These are phyloP conservation scores for Vairimorpha ceranae DNA, from an alignment of 371 early-diverging fungal species.

Conservation along the genomic window DNA sequence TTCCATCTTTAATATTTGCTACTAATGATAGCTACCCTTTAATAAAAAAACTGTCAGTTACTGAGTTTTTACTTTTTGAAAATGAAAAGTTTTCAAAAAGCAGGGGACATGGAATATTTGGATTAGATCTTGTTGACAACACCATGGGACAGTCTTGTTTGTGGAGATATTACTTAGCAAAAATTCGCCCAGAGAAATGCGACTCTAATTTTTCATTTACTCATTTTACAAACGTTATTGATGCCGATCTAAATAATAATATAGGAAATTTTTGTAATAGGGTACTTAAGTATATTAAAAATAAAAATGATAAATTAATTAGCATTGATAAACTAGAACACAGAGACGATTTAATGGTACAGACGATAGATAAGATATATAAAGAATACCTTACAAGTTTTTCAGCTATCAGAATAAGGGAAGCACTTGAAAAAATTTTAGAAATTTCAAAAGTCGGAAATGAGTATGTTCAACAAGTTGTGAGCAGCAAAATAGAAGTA, in stretches of 20 bases:
- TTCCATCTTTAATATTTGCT: slow-evolving; percentile 82
- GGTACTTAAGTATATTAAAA: slow-evolving; percentile 77
- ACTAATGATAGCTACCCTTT: slow-evolving; percentile 72
- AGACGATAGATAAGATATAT: slow-evolving; percentile 73
- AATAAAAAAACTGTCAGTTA: slow-evolving; percentile 80
- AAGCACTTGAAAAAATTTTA: slow-evolving; percentile 76
- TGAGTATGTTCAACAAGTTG: slow-evolving; percentile 72
- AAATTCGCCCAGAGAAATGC: slow-evolving; percentile 84
- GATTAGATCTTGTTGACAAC: slow-evolving; percentile 76
- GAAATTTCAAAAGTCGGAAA: slow-evolving; percentile 86
- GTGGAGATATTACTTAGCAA: slow-evolving; percentile 94
- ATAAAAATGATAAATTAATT: slow-evolving; percentile 68
- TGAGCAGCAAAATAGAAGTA: slow-evolving; percentile 72
- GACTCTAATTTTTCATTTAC: slow-evolving; percentile 89
- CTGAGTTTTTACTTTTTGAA: slow-evolving; percentile 97
- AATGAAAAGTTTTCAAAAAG: slow-evolving; percentile 93
- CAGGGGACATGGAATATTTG: slow-evolving; percentile 92
- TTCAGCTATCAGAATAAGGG: slow-evolving; percentile 75
- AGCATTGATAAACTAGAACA: slow-evolving; percentile 60
- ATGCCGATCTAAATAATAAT: slow-evolving; percentile 86
- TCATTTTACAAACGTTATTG: slow-evolving; percentile 83
- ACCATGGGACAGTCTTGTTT: slow-evolving; percentile 81
- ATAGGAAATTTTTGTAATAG: slow-evolving; percentile 96
- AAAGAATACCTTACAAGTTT: slow-evolving; percentile 70
- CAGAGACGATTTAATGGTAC: slow-evolving; percentile 67